Evolutionary conservation across 192 early-diverging fungal genomes (phyloP).

Genomic region (Piromyces finnis): DNA sequence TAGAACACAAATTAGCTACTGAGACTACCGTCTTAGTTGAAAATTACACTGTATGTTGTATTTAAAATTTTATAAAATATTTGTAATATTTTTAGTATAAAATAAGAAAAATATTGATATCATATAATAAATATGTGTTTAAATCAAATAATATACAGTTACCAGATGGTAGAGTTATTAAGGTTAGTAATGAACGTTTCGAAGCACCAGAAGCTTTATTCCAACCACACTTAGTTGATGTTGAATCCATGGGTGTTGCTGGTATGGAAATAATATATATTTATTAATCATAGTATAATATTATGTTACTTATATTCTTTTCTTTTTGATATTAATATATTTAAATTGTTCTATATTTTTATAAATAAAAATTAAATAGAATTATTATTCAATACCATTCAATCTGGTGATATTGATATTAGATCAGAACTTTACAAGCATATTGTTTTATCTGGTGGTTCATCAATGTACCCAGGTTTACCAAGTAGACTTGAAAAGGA

Average conservation of each 20-base stretch:
- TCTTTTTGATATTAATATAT: too few relatives aligned
- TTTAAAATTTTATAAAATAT: too few relatives aligned
- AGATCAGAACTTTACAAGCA: conserved; percentile 91
- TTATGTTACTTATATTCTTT: too few relatives aligned
- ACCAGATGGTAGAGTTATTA: conserved; percentile 95
- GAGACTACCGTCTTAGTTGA: conserved; percentile 96
- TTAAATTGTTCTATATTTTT: neutral
- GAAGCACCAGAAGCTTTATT: conserved; percentile 97
- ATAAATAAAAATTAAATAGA: conserved; percentile 26
- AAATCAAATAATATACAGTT: conserved; percentile 23
- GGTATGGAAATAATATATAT: too few relatives aligned
- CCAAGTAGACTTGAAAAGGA: conserved; percentile 96
- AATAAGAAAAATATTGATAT: too few relatives aligned
- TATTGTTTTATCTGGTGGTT: conserved; percentile 94
- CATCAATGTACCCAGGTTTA: conserved; percentile 97
- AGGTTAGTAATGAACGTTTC: conserved; percentile 94
- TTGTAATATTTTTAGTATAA: too few relatives aligned
- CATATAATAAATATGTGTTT: too few relatives aligned
- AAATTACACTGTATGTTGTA: conserved; percentile 71
- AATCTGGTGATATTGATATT: conserved; percentile 78
- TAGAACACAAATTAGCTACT: conserved; percentile 83
- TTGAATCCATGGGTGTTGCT: conserved; percentile 81
- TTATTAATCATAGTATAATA: too few relatives aligned
- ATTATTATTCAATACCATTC: conserved; percentile 79
- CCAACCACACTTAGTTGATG: conserved; percentile 92